Percentiles rank a stretch among this genome's conserved stretches.
These are phyloP conservation scores for Letharia columbiana DNA, from an alignment of 495 filamentous ascomycete genomes.

Conservation along the genomic window DNA sequence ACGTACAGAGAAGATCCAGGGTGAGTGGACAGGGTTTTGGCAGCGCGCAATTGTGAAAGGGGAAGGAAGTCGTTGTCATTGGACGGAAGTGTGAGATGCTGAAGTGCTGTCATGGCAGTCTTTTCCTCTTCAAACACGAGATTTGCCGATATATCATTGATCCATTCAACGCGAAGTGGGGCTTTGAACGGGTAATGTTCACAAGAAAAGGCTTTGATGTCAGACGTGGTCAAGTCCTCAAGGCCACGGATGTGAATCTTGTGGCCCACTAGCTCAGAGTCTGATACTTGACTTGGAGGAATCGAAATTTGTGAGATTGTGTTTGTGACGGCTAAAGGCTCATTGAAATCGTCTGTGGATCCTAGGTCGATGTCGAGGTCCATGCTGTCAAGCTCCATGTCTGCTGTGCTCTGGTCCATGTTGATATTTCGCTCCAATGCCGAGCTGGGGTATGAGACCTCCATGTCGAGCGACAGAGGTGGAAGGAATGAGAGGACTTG, in stretches of 20 bases:
- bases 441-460: neutral
- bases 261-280: constrained; percentile 34
- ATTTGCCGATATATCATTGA: constrained; percentile 88
- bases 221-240: constrained; percentile 66
- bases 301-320: neutral
- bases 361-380: constrained; percentile 35
- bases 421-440: neutral
- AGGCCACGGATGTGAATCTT: constrained; percentile 81
- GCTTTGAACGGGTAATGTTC: constrained; percentile 51
- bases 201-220: constrained; percentile 61
- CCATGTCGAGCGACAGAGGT: neutral
- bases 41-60: constrained; percentile 44
- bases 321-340: constrained; percentile 7
- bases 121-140: constrained; percentile 62
- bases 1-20: constrained; percentile 64
- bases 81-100: constrained; percentile 44
- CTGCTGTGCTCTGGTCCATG: neutral
- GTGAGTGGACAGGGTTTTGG: constrained; percentile 55
- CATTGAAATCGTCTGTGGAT: constrained; percentile 28
- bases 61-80: constrained; percentile 35
- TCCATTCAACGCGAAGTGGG: constrained; percentile 73
- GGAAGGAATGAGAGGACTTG: neutral
- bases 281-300: constrained; percentile 3
- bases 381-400: constrained; percentile 33
- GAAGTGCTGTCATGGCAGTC: constrained; percentile 64